These are phyloP conservation scores for Cantharellus anzutake DNA, from an alignment of 768 basidiomycete genomes.

Conservation along the genomic window DNA sequence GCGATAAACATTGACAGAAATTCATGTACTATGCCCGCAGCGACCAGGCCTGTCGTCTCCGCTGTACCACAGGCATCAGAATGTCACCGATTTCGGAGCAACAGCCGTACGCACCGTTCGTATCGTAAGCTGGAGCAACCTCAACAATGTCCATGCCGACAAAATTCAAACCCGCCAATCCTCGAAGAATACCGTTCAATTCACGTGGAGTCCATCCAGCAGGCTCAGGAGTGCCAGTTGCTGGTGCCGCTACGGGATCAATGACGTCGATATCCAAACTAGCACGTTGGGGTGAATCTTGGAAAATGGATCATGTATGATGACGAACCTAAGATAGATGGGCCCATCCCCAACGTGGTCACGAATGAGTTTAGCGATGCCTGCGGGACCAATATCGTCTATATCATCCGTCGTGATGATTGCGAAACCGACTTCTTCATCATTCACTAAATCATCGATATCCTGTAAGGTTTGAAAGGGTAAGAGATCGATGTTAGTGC, in stretches of 20 bases:
- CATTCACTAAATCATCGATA: slow-evolving; percentile 41
- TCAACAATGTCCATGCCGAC: slow-evolving; percentile 61
- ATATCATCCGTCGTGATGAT: slow-evolving; percentile 67
- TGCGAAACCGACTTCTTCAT: slow-evolving; percentile 57
- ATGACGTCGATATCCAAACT: slow-evolving; percentile 79
- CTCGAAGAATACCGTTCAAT: slow-evolving; percentile 61
- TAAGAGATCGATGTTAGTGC: background rate
- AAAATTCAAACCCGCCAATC: slow-evolving; percentile 59
- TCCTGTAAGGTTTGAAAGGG: slow-evolving; percentile 26
- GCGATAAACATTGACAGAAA: slow-evolving; percentile 33
- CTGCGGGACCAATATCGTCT: slow-evolving; percentile 54
- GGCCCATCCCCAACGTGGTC: slow-evolving; percentile 52
- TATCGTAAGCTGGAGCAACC: slow-evolving; percentile 55
- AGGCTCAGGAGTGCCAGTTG: slow-evolving; percentile 69
- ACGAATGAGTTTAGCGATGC: slow-evolving; percentile 53
- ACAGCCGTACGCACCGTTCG: too few species aligned
- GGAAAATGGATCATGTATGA: too few species aligned
- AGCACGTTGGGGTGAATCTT: slow-evolving; percentile 2
- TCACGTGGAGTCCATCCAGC: slow-evolving; percentile 75
- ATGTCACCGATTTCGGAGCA: slow-evolving; percentile 38
- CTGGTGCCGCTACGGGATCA: slow-evolving; percentile 60
- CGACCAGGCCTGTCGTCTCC: slow-evolving; percentile 48
- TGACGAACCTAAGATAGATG: slow-evolving; percentile 45
- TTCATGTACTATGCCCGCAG: slow-evolving; percentile 50
- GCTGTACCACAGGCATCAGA: slow-evolving; percentile 20